These are phyloP conservation scores for Chaetomium sp. DNA, from an alignment of 2,329 filamentous ascomycete species.

Conservation along the genomic window DNA sequence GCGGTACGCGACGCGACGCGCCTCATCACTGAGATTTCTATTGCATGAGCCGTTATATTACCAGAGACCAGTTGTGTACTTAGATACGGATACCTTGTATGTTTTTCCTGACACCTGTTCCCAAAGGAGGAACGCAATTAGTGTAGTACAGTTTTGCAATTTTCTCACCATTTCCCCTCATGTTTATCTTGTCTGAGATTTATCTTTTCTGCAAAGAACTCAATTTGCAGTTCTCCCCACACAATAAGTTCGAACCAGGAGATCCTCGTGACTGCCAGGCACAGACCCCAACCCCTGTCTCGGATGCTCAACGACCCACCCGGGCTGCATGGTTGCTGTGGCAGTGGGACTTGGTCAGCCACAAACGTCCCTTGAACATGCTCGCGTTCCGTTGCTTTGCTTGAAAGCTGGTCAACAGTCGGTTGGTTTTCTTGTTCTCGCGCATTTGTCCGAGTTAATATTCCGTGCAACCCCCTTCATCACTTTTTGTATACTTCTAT, in stretches of 20 bases:
- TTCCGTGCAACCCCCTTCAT: too few species aligned
- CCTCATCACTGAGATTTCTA: neutral
- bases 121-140: neutral
- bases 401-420: neutral
- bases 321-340: constrained; percentile 11
- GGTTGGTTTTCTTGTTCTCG: too few species aligned
- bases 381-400: neutral
- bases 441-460: too few species aligned
- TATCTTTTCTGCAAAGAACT: too few species aligned
- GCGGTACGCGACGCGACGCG: constrained; percentile 2
- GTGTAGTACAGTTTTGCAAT: too few species aligned
- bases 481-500: too few species aligned
- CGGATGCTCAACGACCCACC: neutral
- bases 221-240: neutral
- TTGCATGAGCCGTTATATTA: constrained; percentile 4
- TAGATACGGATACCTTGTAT: neutral
- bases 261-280: neutral
- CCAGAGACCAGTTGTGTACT: neutral
- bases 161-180: too few species aligned
- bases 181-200: too few species aligned
- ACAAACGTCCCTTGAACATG: neutral
- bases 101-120: neutral
- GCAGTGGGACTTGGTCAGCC: constrained; percentile 4
- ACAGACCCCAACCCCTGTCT: constrained; percentile 9
- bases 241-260: neutral